A percentile compares a stretch with the other conserved stretches of the same genome.
Evolutionary conservation across 2,329 filamentous ascomycete genomes (phyloP).

Genomic region (Davidsoniella eucalypti): DNA sequence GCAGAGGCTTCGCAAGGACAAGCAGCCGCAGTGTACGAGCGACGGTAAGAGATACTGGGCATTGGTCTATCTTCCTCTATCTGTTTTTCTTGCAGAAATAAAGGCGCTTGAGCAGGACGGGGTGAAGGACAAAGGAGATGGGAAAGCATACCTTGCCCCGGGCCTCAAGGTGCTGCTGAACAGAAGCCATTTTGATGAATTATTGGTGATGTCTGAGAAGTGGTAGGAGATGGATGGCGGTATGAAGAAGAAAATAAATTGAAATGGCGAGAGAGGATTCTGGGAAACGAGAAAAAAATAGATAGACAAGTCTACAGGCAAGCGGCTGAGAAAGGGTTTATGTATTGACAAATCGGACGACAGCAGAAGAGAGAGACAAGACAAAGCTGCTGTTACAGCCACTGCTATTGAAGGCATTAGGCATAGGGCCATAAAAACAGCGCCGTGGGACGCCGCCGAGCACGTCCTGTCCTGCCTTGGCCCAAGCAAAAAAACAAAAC

Average conservation of each 20-base stretch:
- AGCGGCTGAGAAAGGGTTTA: constrained; percentile 8
- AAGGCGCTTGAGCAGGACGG: background rate
- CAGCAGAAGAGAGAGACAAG: background rate
- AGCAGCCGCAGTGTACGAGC: background rate
- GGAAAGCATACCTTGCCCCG: constrained; percentile 34
- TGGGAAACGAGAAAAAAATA: constrained; percentile 5
- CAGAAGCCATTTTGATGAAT: constrained; percentile 35
- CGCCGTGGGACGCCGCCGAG: too few species aligned
- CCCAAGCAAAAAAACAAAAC: background rate
- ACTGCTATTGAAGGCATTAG: background rate
- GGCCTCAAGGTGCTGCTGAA: constrained; percentile 73
- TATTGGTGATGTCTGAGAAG: constrained; percentile 1
- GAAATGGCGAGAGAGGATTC: constrained; percentile 9
- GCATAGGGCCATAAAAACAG: background rate
- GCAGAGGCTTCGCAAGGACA: background rate
- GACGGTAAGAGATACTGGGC: background rate
- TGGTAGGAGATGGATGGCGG: constrained; percentile 12
- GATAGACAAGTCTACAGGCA: constrained; percentile 1
- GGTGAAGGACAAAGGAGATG: constrained; percentile 6
- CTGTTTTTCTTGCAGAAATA: background rate
- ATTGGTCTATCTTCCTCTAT: background rate
- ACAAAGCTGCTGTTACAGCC: background rate
- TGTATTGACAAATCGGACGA: background rate
- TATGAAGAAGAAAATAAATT: constrained; percentile 12
- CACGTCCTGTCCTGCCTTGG: too few species aligned